These are phyloP conservation scores for Apiotrichum montevideense DNA, from an alignment of 1,284 basidiomycete genomes.

Conservation along the genomic window DNA sequence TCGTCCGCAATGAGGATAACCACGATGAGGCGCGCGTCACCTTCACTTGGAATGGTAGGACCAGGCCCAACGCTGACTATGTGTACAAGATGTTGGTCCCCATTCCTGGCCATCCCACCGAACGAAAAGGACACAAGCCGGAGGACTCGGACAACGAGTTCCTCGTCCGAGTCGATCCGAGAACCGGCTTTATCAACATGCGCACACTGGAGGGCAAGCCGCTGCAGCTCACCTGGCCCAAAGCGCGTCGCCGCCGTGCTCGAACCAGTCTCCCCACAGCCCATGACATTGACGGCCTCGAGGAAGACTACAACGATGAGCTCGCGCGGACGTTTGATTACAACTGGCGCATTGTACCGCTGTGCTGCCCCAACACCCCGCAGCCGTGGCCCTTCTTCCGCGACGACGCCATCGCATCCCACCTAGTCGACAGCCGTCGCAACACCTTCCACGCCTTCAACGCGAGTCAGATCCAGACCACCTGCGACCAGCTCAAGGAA, in stretches of 20 bases:
- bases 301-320: too few species aligned
- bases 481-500: slow-evolving; percentile 17
- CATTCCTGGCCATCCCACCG: too few species aligned
- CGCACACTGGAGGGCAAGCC: not conserved
- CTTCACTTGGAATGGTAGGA: too few species aligned
- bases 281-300: too few species aligned
- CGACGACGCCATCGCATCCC: slow-evolving; percentile 28
- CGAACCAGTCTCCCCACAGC: too few species aligned
- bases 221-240: not conserved
- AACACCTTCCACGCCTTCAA: slow-evolving; percentile 15
- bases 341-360: slow-evolving; percentile 21
- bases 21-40: too few species aligned
- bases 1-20: too few species aligned
- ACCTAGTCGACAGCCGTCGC: slow-evolving; percentile 18
- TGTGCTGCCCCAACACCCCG: slow-evolving; percentile 24
- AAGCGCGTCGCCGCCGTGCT: not conserved
- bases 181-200: slow-evolving; percentile 9
- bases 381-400: slow-evolving; percentile 31
- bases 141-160: not conserved
- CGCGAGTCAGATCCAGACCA: slow-evolving; percentile 15
- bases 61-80: too few species aligned
- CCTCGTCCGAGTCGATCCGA: not conserved
- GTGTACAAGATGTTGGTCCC: too few species aligned
- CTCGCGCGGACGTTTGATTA: not conserved
- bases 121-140: too few species aligned